These are phyloP conservation scores for Arabidopsis arenosa DNA, from an alignment of 345 rosid genomes.

Conservation along the genomic window DNA sequence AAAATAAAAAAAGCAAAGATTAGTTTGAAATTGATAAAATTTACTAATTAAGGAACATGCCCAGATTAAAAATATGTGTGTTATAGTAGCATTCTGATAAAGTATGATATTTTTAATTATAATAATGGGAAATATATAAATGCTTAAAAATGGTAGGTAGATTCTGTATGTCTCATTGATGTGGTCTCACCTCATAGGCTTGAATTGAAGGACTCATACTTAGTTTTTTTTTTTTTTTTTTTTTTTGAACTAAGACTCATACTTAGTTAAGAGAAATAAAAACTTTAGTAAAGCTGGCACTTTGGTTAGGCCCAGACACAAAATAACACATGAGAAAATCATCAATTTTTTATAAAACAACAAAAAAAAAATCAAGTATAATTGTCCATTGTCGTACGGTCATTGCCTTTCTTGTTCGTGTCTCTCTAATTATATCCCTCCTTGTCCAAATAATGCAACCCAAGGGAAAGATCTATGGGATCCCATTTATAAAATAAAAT, in stretches of 20 bases:
- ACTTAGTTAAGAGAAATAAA: conserved; percentile 16
- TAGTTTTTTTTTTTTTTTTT: no score
- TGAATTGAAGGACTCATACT: conserved; percentile 28
- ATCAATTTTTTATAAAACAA: conserved; percentile 11
- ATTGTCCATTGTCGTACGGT: conserved; percentile 45
- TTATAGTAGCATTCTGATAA: neutral
- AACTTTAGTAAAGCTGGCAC: conserved; percentile 26
- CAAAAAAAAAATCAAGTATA: conserved; percentile 33
- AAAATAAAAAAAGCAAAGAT: neutral
- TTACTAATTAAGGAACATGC: conserved; percentile 9
- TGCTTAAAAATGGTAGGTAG: conserved; percentile 36
- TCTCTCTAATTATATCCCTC: conserved; percentile 18
- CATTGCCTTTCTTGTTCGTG: conserved; percentile 35
- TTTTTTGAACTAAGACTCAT: no score
- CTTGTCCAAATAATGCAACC: conserved; percentile 31
- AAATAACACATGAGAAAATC: conserved; percentile 35
- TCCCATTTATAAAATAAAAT: conserved; percentile 15
- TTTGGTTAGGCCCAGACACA: conserved; percentile 36
- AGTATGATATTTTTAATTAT: neutral
- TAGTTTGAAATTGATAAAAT: neutral
- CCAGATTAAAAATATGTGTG: neutral
- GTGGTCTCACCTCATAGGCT: conserved; percentile 40
- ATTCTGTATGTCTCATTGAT: conserved; percentile 42
- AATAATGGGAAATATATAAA: conserved; percentile 1
- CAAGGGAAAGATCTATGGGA: conserved; percentile 15